A percentile compares a stretch with the other conserved stretches of the same genome.
These are phyloP conservation scores for Adansonia gregorii DNA, from an alignment of 441 rosid species.

Conservation along the genomic window DNA sequence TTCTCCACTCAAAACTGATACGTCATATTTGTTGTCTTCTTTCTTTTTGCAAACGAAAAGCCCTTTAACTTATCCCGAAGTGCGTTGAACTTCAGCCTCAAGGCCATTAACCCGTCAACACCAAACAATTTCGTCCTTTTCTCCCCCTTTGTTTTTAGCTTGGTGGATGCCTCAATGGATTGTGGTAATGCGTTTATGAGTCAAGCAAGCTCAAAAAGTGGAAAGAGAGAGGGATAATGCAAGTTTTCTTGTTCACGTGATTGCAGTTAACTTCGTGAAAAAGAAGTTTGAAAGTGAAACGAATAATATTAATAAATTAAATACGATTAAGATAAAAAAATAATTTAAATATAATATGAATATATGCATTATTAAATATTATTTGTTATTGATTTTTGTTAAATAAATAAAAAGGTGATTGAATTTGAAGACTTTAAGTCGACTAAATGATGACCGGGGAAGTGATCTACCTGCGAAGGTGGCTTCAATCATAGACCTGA, in stretches of 20 bases:
- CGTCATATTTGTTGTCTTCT: background rate
- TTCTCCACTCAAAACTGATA: background rate
- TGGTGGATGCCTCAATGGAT: constrained; percentile 32
- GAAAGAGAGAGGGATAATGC: no score
- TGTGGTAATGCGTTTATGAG: constrained; percentile 16
- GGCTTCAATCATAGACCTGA: background rate
- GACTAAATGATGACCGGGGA: background rate
- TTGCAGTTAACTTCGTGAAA: background rate
- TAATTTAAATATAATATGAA: no score
- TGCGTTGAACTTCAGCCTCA: background rate
- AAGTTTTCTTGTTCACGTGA: constrained; percentile 11
- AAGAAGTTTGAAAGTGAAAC: background rate
- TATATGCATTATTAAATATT: no score
- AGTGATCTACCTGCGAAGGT: background rate
- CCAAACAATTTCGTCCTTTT: no score
- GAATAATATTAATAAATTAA: background rate
- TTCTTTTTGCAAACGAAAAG: background rate
- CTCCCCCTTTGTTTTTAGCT: background rate
- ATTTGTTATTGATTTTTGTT: background rate
- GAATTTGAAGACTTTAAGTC: background rate
- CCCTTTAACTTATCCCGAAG: background rate
- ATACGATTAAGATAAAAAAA: no score
- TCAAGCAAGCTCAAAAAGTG: no score
- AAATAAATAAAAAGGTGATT: background rate
- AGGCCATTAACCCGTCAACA: background rate